A percentile compares a stretch with the other conserved stretches of the same genome.
Conservation (phyloP, 805 yeast species). For the Kodamaea neixiangensis region DNA sequence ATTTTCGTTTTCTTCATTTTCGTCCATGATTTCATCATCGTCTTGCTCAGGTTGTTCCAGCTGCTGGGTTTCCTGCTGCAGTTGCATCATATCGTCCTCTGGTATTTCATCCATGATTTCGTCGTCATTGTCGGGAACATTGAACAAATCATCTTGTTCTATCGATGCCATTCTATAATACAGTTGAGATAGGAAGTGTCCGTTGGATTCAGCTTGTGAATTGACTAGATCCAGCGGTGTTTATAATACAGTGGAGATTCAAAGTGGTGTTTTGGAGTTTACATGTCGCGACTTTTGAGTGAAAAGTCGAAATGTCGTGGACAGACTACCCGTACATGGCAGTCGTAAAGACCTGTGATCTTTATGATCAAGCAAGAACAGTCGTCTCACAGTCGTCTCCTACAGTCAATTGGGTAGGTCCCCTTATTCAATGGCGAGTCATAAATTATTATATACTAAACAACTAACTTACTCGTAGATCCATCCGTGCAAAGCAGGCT, state of each 20-base stretch:
- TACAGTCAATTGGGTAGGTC: too few relatives aligned
- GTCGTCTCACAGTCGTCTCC: too few relatives aligned
- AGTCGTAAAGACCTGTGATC: too few relatives aligned
- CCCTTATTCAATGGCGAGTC: too few relatives aligned
- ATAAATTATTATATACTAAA: not conserved
- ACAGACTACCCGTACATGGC: not conserved
- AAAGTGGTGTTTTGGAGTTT: not conserved
- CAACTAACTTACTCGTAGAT: conserved; percentile 79
- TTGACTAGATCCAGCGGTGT: not conserved
- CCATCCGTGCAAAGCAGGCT: conserved; percentile 82
- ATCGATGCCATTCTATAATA: conserved; percentile 11
- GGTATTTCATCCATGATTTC: conserved; percentile 17
- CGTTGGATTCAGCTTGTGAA: not conserved
- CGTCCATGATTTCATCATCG: conserved; percentile 21
- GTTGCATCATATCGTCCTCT: conserved; percentile 14
- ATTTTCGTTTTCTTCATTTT: conserved; percentile 18
- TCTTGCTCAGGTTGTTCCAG: conserved; percentile 21
- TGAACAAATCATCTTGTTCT: conserved; percentile 25
- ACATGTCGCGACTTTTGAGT: not conserved
- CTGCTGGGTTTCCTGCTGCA: conserved; percentile 16
- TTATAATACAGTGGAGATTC: not conserved
- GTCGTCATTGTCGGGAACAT: conserved; percentile 21
- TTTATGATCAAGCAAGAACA: too few relatives aligned
- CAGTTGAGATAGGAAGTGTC: not conserved
- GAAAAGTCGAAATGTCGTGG: not conserved